Conservation (phyloP, 257 asterid genomes). For the Thymus mandschuricus region DNA sequence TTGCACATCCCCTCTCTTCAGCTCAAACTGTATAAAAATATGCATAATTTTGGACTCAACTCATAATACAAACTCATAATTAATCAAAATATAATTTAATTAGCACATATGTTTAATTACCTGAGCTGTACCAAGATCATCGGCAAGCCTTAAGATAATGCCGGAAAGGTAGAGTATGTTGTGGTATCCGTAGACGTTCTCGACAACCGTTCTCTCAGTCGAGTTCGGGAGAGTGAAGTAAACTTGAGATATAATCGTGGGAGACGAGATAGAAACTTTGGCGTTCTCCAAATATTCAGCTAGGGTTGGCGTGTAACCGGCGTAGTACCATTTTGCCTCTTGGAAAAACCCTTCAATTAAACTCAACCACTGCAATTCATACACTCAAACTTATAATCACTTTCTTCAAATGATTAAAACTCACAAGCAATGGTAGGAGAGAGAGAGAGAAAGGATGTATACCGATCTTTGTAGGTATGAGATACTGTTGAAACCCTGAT, state of each 20-base stretch:
- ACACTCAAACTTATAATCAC: too few species aligned
- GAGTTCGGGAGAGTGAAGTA: slow-evolving; percentile 37
- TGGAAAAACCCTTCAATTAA: slow-evolving; percentile 28
- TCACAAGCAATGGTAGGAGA: too few species aligned
- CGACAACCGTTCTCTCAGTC: slow-evolving; percentile 26
- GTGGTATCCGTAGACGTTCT: slow-evolving; percentile 28
- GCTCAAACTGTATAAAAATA: slow-evolving; percentile 1
- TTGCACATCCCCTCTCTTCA: slow-evolving; percentile 33
- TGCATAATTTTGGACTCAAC: too few species aligned
- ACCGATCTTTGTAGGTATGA: slow-evolving; percentile 38
- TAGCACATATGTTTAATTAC: neutral
- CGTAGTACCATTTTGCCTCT: slow-evolving; percentile 49
- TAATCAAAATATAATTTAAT: too few species aligned
- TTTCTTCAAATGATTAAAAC: neutral
- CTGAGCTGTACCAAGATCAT: slow-evolving; percentile 54
- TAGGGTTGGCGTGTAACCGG: slow-evolving; percentile 34
- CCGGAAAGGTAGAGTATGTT: slow-evolving; percentile 36
- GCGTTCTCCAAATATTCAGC: slow-evolving; percentile 50
- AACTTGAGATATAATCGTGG: slow-evolving; percentile 33
- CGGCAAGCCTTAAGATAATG: slow-evolving; percentile 36
- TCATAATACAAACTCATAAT: too few species aligned
- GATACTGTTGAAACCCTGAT: slow-evolving; percentile 28
- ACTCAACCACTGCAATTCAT: slow-evolving; percentile 38
- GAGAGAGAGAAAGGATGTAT: neutral
- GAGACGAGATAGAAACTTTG: slow-evolving; percentile 44